Evolutionary conservation across 2,329 filamentous ascomycete species (phyloP), one percentile per base, ranked within the genome.

Genomic region (Stagonosporopsis cucurbitacearum): DNA sequence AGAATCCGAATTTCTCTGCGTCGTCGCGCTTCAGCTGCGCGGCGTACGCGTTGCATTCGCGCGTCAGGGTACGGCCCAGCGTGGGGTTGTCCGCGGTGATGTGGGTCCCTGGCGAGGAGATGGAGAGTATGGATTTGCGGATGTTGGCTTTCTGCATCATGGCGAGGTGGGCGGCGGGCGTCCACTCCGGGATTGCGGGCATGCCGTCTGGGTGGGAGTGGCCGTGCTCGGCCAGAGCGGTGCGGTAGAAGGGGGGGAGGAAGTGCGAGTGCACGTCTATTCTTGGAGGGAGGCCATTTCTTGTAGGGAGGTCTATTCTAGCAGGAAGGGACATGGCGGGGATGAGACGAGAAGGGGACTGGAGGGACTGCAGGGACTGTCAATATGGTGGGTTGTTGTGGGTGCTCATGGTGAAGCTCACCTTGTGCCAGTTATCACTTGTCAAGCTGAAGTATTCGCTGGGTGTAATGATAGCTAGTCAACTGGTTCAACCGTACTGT

Each of bases 101-200:
- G 54, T 82, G 72, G 0, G 79, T 82, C 13, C 83, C 84, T 0
- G 84, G 84, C 0, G 80, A 80, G 5, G 79, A 82, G 64, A 86
- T 80, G 62, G 80, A 84, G 11, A 86, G 69, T 32, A 86, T 81
- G 11, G 81, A 81, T 62, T 80, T 83, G 6, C 68, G 68, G 55
- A 86, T 82, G 58, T 79, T 78, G 54, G 78, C 65, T 0, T 72
- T 65, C 39, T 78, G 63, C 83, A 86, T 86, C 60, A 85, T 72
- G 0, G 71, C 67, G 2, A 85, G 74, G 57, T 86, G 82, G 15
- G 64, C 60, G 53, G 79, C 72, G 12, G 69, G 58, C 37, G 71
- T 78, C 83, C 83, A 85, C 40, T 58, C 40, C 2, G 79, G 79
- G 19, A 81, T 74, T 1, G 62, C 75, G 8, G 81, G 80, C 81